These are phyloP conservation scores for Aspergillus novofumigatus DNA, from an alignment of 2,329 filamentous ascomycete species.

Conservation along the genomic window DNA sequence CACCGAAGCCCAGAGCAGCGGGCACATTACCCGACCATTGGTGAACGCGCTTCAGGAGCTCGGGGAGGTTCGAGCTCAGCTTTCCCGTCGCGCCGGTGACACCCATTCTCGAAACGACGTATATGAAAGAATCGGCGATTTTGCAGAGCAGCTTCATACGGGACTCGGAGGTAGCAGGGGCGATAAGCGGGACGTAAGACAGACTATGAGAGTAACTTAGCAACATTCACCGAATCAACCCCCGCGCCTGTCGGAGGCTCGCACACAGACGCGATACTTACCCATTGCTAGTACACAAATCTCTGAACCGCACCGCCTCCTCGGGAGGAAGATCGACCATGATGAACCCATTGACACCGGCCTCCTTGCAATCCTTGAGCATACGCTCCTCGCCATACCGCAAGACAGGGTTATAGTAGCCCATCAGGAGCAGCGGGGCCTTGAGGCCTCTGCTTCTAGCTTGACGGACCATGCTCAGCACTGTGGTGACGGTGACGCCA, in stretches of 20 bases:
- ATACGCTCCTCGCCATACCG: conserved; percentile 91
- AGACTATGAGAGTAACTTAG: conserved; percentile 49
- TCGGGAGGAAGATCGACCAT: conserved; percentile 95
- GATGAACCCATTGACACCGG: conserved; percentile 92
- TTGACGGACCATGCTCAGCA: conserved; percentile 77
- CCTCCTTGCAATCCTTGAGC: conserved; percentile 75
- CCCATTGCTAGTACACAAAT: conserved; percentile 32
- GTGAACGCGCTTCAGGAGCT: conserved; percentile 79
- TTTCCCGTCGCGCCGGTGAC: conserved; percentile 87
- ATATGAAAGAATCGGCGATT: conserved; percentile 98
- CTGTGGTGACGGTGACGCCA: conserved; percentile 76
- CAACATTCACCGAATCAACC: neutral
- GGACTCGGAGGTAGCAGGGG: conserved; percentile 83
- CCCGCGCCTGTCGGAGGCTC: neutral
- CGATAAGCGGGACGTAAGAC: conserved; percentile 95
- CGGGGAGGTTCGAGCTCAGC: conserved; percentile 75
- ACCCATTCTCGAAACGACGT: conserved; percentile 95
- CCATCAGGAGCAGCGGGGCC: conserved; percentile 88
- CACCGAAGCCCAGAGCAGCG: conserved; percentile 89
- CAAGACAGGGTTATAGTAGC: conserved; percentile 95
- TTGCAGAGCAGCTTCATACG: conserved; percentile 95
- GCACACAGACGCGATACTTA: conserved; percentile 13
- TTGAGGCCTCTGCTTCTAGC: conserved; percentile 73
- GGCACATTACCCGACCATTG: conserved; percentile 87
- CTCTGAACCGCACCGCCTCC: conserved; percentile 73